A percentile compares a stretch with the other conserved stretches of the same genome.
Evolutionary conservation across 1,139 yeast genomes (phyloP).

Genomic region (Yamadazyma sp.): DNA sequence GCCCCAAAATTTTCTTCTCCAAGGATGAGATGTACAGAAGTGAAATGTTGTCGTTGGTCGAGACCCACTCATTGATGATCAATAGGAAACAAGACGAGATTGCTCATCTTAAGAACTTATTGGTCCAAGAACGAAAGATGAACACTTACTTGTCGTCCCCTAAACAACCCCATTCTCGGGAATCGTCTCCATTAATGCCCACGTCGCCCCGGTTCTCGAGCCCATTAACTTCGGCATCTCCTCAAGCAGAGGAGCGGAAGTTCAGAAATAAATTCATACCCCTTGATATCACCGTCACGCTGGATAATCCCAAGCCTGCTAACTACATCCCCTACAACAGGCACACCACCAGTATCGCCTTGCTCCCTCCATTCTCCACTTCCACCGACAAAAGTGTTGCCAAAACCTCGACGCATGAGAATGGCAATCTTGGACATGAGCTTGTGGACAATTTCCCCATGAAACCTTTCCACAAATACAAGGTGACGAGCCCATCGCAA

Average conservation of each 20-base stretch:
- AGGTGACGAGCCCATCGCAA: conserved; percentile 9
- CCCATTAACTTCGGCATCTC: background rate
- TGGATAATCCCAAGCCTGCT: conserved; percentile 15
- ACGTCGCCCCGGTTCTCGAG: conserved; percentile 9
- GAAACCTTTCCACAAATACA: conserved; percentile 16
- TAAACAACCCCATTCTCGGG: conserved; percentile 5
- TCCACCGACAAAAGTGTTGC: background rate
- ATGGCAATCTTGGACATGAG: background rate
- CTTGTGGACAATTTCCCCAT: conserved; percentile 6
- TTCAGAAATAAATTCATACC: conserved; percentile 21
- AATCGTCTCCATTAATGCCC: conserved; percentile 7
- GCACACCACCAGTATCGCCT: conserved; percentile 1
- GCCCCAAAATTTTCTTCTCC: conserved; percentile 4
- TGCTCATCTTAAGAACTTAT: conserved; percentile 23
- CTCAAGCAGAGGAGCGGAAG: conserved; percentile 7
- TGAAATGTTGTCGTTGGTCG: conserved; percentile 28
- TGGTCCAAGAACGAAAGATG: conserved; percentile 24
- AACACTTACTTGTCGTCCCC: conserved; percentile 18
- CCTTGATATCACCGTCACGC: conserved; percentile 19
- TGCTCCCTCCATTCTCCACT: conserved; percentile 20
- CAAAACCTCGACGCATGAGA: too few species aligned
- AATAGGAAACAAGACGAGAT: conserved; percentile 32
- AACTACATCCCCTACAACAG: conserved; percentile 12
- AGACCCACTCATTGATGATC: conserved; percentile 25
- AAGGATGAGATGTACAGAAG: conserved; percentile 19